Evolutionary conservation across 108 stramenopile species (phyloP).

Genomic region (Ochromonas danica): DNA sequence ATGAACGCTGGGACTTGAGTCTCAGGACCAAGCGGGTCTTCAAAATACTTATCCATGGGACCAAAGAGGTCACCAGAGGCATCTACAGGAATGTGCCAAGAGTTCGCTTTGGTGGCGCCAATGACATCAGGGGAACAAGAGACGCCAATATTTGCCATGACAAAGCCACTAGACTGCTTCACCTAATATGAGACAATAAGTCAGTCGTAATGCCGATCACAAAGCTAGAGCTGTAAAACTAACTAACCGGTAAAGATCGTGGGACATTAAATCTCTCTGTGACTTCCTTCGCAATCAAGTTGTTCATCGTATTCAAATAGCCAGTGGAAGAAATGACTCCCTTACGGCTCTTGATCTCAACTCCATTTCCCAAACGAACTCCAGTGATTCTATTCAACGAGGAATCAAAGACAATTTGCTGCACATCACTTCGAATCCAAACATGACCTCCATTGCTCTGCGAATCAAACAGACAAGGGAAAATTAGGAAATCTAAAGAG

Average conservation of each 20-base stretch:
- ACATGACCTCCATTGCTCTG: constrained; percentile 38
- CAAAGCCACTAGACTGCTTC: constrained; percentile 8
- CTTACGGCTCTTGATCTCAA: constrained; percentile 21
- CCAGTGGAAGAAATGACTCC: constrained; percentile 42
- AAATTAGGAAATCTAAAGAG: no score
- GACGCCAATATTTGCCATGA: constrained; percentile 28
- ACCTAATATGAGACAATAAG: no score
- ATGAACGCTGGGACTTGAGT: constrained; percentile 44
- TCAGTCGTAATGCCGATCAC: not conserved
- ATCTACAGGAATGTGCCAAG: constrained; percentile 46
- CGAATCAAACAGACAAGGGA: no score
- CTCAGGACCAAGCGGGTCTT: constrained; percentile 29
- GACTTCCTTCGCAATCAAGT: constrained; percentile 29
- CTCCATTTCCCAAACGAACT: constrained; percentile 39
- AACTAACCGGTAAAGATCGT: constrained; percentile 23
- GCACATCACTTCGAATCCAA: constrained; percentile 38
- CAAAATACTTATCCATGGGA: constrained; percentile 28
- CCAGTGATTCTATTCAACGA: constrained; percentile 40
- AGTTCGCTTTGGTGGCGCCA: constrained; percentile 40
- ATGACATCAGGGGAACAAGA: not conserved
- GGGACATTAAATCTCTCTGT: constrained; percentile 7
- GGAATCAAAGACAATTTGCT: constrained; percentile 41
- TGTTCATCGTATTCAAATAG: constrained; percentile 37
- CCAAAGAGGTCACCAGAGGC: constrained; percentile 23
- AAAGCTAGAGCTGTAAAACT: no score